Base-by-base conservation (phyloP, 2,329 filamentous ascomycete species). In the Sporothrix globosa region DNA sequence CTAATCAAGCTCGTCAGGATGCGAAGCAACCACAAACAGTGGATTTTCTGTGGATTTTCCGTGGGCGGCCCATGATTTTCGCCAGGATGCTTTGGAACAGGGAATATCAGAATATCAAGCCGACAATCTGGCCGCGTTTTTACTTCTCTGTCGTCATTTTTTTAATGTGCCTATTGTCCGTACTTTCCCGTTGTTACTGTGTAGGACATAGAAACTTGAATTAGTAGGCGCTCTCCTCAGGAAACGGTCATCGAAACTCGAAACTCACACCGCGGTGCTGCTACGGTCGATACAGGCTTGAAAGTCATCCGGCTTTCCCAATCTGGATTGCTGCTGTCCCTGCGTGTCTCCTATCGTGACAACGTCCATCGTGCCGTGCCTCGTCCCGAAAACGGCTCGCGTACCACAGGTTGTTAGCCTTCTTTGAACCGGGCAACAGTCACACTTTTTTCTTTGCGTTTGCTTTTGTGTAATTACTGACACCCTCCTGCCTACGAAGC, bases 301-400 rank as follows among this genome's bases (percentile, higher is more conserved):
- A 30, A 30, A 30, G 27, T 30, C 21, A 11, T 41, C 41, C 21
- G 56, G 56, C 14, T 60, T 41, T 10, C 19, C 56, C 56, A 41
- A 30, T n/a, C 56, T 60, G 34, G 11, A 9, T 21, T 52, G 19
- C 48, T 21, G 21, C 24, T 60, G 41, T 34, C 54, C 30, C 56
- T 24, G 41, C 19, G 21, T 24, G 34, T 21, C 19, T 60, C 19
- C 56, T 60, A 60, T 60, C 34, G 56, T 60, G 56, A 60, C 56
- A 60, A 58, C 19, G 39, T 34, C 34, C 56, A 34, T 60, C 24
- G 56, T 21, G 7, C 10, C 17, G 27, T 34, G 27, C 34, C 50
- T 24, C 14, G 10, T 60, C 34, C 34, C 56, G 56, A 60, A 41
- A 41, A 41, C 56, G 56, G 56, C 56, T 41, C 56, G 56, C 56